A percentile compares a stretch with the other conserved stretches of the same genome.
These are phyloP conservation scores for Phytophthora citricola DNA, from an alignment of 352 stramenopile species.

Conservation along the genomic window DNA sequence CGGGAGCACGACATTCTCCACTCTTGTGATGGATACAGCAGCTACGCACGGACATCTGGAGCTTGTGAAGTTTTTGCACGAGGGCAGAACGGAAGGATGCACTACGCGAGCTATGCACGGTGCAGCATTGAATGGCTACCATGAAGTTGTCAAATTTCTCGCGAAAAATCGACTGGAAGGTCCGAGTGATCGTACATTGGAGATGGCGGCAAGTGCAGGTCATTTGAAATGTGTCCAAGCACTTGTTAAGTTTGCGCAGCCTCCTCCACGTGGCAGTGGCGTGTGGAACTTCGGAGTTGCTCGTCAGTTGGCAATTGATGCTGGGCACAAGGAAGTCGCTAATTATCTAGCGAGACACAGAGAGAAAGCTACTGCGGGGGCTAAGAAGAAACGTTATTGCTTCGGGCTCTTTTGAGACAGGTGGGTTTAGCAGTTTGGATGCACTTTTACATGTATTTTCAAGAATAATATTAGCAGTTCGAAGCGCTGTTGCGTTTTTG, in stretches of 20 bases:
- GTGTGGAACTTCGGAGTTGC: slow-evolving; percentile 25
- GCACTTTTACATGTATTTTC: no score
- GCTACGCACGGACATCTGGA: slow-evolving; percentile 33
- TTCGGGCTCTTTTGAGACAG: slow-evolving; percentile 20
- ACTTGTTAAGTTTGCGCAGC: slow-evolving; percentile 17
- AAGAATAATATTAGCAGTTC: no score
- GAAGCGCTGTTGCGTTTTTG: no score
- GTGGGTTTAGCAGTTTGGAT: no score
- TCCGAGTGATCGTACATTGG: slow-evolving; percentile 19
- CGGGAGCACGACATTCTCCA: slow-evolving; percentile 17
- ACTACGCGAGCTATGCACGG: slow-evolving; percentile 35
- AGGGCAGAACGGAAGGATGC: slow-evolving; percentile 32
- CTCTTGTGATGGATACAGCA: slow-evolving; percentile 40
- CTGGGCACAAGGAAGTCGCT: slow-evolving; percentile 24
- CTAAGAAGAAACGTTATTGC: slow-evolving; percentile 6
- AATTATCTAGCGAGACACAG: slow-evolving; percentile 17
- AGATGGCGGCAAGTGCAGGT: slow-evolving; percentile 21
- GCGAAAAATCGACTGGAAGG: slow-evolving; percentile 25
- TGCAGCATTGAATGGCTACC: slow-evolving; percentile 35
- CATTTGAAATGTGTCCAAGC: slow-evolving; percentile 31
- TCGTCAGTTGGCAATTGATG: slow-evolving; percentile 9
- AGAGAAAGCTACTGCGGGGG: not conserved
- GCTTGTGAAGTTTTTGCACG: slow-evolving; percentile 33
- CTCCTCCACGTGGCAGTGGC: slow-evolving; percentile 17
- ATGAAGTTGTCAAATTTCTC: slow-evolving; percentile 30